These are phyloP conservation scores for Cladosporium phlei DNA, from an alignment of 2,329 filamentous ascomycete genomes.

Conservation along the genomic window DNA sequence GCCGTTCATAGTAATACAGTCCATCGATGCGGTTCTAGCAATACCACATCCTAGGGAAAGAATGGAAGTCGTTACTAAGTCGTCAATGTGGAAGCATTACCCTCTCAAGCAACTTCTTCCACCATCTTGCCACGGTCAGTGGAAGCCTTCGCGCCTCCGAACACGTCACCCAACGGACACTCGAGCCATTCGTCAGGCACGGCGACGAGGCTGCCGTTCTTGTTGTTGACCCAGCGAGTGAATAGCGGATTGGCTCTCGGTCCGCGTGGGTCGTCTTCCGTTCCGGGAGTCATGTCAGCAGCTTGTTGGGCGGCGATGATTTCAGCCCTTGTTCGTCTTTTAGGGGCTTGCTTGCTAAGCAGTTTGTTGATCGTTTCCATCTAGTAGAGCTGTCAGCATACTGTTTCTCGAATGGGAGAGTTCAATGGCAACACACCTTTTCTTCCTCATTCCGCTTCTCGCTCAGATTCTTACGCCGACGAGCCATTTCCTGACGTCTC, in stretches of 20 bases:
- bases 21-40: too few relatives aligned
- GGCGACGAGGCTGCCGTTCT: slow-evolving; percentile 58
- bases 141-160: slow-evolving; percentile 32
- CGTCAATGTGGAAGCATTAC: too few relatives aligned
- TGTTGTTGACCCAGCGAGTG: slow-evolving; percentile 64
- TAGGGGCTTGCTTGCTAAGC: slow-evolving; percentile 78
- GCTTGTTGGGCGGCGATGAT: slow-evolving; percentile 37
- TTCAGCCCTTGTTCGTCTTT: slow-evolving; percentile 51
- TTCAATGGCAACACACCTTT: slow-evolving; percentile 48
- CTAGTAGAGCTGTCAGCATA: slow-evolving; percentile 42
- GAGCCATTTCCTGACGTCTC: slow-evolving; percentile 68
- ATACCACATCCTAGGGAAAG: too few relatives aligned
- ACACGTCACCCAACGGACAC: slow-evolving; percentile 58
- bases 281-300: slow-evolving; percentile 48
- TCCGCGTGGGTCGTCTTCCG: slow-evolving; percentile 31
- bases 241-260: slow-evolving; percentile 52
- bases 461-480: slow-evolving; percentile 66
- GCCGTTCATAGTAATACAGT: too few relatives aligned
- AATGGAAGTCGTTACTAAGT: too few relatives aligned
- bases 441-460: slow-evolving; percentile 76
- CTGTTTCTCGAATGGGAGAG: background rate
- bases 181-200: slow-evolving; percentile 66
- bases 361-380: slow-evolving; percentile 90
- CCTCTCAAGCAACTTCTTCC: slow-evolving; percentile 19
- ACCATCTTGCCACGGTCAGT: slow-evolving; percentile 16